Base-by-base conservation (phyloP, 2,329 filamentous ascomycete genomes). In the Calycina marina region DNA sequence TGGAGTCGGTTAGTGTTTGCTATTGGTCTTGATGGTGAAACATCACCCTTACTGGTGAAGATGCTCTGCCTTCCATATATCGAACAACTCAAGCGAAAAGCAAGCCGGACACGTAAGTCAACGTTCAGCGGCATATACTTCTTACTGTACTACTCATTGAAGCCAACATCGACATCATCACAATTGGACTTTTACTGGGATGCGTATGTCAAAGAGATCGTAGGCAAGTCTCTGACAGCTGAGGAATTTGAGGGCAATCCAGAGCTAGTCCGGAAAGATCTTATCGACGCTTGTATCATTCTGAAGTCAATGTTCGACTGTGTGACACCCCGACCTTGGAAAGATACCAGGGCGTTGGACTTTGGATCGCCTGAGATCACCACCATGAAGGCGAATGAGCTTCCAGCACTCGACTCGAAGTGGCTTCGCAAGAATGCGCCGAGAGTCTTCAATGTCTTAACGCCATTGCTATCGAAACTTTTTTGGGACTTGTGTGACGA, bases 1-100 rank as follows among this genome's bases (percentile, higher is more conserved):
- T 94, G 88, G 82, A 83, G 81, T 45, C 77, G 81, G 32, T 72
- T 94, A 27, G 69, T 90, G 13, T 93, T 78, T 50, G 69, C 76
- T 5, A 65, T 83, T 11, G 68, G 77, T 33, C 67, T 76, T 0
- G 73, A 77, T 41, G 65, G 72, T 13, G 58, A 61, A 2, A 72
- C 67, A 0, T 53, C 60, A 4, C 58, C 58, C 4, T 62, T 62
- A 1, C 62, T 80, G 46, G 59, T 69, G 16, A 72, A 67, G 28
- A 69, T 77, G 46, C 60, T 93, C 2, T 69, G 68, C 36, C 72
- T 77, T 37, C 82, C 83, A 0, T 65, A 86, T 10, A 56, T 65
- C 9, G 72, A 65, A 35, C 82, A 81, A 45, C 61, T 88, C 42
- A 74, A 72, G 47, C 70, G 77, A 18, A 76, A 72, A 43, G 28